phyloP scores from a whole-genome alignment of 2,329 filamentous ascomycete species.

The Simplicillium aogashimaense region DNA sequence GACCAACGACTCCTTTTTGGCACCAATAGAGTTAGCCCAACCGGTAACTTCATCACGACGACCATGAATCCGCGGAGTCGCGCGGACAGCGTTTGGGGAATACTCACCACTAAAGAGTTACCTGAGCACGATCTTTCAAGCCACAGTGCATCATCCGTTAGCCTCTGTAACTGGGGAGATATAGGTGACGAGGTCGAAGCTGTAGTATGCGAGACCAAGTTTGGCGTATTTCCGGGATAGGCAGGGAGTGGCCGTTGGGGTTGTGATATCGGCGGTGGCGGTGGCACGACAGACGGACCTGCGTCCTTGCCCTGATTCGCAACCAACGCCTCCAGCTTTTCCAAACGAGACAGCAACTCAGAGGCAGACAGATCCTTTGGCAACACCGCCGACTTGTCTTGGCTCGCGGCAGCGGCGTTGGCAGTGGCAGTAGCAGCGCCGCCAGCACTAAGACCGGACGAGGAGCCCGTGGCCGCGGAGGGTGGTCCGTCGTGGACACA shows the following conservation, averaged over 20 bases:
- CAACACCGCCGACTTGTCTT: constrained; percentile 1
- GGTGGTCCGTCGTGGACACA: constrained; percentile 11
- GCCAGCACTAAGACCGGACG: neutral
- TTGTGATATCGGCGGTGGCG: constrained; percentile 3
- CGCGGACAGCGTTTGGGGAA: neutral
- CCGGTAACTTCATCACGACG: neutral
- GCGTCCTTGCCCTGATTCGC: constrained; percentile 8
- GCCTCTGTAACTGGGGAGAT: constrained; percentile 19
- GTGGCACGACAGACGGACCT: neutral
- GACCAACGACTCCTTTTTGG: constrained; percentile 16
- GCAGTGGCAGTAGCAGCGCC: constrained; percentile 2
- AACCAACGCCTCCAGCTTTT: constrained; percentile 16
- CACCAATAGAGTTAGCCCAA: constrained; percentile 1
- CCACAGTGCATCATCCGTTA: constrained; percentile 23
- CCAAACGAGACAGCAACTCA: constrained; percentile 14
- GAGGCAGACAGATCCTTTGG: constrained; percentile 10
- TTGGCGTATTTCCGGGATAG: too few relatives aligned
- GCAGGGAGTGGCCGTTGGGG: constrained; percentile 1
- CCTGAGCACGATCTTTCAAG: constrained; percentile 20
- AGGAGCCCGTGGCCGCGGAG: constrained; percentile 1
- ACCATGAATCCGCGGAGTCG: neutral
- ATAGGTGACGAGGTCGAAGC: constrained; percentile 8
- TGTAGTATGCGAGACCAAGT: neutral
- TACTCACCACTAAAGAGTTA: constrained; percentile 18
- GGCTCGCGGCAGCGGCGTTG: neutral